Evolutionary conservation across 192 early-diverging fungal genomes (phyloP).

Genomic region (Cetraspora pellucida): DNA sequence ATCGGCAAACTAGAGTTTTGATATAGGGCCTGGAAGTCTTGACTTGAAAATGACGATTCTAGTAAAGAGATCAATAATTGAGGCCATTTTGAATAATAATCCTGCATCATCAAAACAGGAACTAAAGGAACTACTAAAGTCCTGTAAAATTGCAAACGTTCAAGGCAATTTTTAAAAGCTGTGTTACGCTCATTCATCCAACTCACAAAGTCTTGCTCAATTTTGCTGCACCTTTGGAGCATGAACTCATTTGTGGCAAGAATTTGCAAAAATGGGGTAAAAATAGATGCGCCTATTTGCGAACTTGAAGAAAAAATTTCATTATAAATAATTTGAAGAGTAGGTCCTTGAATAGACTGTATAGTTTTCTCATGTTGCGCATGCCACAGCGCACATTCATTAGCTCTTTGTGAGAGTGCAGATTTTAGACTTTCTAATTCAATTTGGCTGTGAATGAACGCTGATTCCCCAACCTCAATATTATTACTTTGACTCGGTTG

Average conservation of each 20-base stretch:
- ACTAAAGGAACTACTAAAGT: constrained; percentile 7
- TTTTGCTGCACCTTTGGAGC: background rate
- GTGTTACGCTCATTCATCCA: constrained; percentile 26
- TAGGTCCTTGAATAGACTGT: constrained; percentile 22
- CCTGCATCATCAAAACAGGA: constrained; percentile 1
- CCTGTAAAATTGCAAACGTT: constrained; percentile 21
- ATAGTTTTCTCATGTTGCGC: constrained; percentile 28
- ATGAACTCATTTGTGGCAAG: constrained; percentile 7
- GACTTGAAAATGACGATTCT: constrained; percentile 1
- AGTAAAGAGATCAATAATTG: background rate
- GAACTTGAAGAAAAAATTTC: constrained; percentile 1
- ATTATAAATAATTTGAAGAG: constrained; percentile 15
- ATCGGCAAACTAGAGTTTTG: too few species aligned
- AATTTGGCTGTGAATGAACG: background rate
- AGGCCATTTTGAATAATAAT: constrained; percentile 28
- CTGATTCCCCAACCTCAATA: background rate
- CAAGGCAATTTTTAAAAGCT: constrained; percentile 9
- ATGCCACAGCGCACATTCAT: constrained; percentile 32
- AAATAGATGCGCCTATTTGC: constrained; percentile 3
- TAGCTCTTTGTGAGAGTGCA: constrained; percentile 18
- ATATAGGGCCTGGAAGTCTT: constrained; percentile 4
- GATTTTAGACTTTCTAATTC: constrained; percentile 19
- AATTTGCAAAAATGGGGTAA: background rate
- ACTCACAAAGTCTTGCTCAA: constrained; percentile 15
- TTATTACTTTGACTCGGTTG: background rate